phyloP scores from a whole-genome alignment of 441 rosid genomes.

The Gossypium schwendimanii region DNA sequence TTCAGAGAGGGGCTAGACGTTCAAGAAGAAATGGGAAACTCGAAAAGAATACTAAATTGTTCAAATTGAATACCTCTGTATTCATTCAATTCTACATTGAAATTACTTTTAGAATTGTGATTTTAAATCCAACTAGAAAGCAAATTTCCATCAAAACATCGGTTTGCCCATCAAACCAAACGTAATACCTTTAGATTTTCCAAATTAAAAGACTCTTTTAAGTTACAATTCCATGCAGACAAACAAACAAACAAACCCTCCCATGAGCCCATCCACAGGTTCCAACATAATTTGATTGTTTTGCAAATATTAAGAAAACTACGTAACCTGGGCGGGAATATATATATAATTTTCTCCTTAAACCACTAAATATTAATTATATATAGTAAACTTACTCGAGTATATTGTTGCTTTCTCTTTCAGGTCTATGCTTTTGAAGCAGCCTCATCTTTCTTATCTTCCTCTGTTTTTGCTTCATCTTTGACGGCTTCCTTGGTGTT shows the following conservation, averaged over 20 bases:
- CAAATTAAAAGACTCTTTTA: not conserved
- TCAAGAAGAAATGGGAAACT: no score
- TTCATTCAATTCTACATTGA: not conserved
- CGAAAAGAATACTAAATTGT: no score
- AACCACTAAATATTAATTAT: not conserved
- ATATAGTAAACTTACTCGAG: not conserved
- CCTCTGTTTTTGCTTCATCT: conserved; percentile 11
- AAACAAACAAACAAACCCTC: not conserved
- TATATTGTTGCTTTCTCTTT: not conserved
- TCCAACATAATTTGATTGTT: not conserved
- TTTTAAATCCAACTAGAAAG: not conserved
- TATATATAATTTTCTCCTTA: not conserved
- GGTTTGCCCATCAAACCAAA: not conserved
- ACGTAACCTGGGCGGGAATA: not conserved
- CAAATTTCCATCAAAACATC: not conserved
- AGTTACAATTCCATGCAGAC: not conserved
- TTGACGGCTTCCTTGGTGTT: conserved; percentile 21
- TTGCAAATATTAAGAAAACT: not conserved
- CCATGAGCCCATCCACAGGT: not conserved
- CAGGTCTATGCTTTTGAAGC: not conserved
- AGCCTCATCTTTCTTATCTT: conserved; percentile 30
- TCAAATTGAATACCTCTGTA: no score
- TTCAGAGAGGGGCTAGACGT: no score
- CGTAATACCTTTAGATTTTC: not conserved
- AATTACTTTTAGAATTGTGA: not conserved